Conservation (phyloP, 306 rosid genomes). For the Sechiopsis laciniata region DNA sequence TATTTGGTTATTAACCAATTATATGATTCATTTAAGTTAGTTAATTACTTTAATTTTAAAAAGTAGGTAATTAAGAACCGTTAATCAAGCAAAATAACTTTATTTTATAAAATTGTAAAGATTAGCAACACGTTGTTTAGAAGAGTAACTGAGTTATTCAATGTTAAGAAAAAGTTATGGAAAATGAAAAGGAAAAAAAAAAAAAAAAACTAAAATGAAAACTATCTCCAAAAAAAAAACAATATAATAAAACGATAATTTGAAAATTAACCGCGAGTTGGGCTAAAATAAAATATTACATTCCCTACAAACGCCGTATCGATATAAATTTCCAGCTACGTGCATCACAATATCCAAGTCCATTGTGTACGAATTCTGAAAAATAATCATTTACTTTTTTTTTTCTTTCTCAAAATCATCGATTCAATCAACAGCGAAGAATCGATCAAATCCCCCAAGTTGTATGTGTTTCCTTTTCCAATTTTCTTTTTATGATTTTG, state of each 20-base stretch:
- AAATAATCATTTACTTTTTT: background rate
- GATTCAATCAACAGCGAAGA: background rate
- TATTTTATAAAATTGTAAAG: no score
- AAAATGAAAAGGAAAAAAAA: background rate
- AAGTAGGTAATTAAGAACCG: no score
- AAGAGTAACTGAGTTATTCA: no score
- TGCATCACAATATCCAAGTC: background rate
- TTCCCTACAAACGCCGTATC: slow-evolving; percentile 2
- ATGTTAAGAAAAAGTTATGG: no score
- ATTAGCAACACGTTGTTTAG: no score
- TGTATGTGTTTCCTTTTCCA: background rate
- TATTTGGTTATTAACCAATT: no score
- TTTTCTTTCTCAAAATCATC: background rate
- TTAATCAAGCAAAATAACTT: no score
- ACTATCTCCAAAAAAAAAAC: no score
- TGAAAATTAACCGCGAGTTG: slow-evolving; percentile 18
- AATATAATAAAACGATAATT: background rate
- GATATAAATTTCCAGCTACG: background rate
- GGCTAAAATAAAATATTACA: slow-evolving; percentile 5
- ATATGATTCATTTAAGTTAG: no score
- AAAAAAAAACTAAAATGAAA: no score
- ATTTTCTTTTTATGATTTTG: background rate
- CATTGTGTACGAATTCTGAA: background rate
- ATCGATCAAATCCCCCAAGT: background rate
- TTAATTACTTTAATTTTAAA: no score